phyloP scores from a whole-genome alignment of 805 yeast species.

The Yarrowia yakushimensis region DNA sequence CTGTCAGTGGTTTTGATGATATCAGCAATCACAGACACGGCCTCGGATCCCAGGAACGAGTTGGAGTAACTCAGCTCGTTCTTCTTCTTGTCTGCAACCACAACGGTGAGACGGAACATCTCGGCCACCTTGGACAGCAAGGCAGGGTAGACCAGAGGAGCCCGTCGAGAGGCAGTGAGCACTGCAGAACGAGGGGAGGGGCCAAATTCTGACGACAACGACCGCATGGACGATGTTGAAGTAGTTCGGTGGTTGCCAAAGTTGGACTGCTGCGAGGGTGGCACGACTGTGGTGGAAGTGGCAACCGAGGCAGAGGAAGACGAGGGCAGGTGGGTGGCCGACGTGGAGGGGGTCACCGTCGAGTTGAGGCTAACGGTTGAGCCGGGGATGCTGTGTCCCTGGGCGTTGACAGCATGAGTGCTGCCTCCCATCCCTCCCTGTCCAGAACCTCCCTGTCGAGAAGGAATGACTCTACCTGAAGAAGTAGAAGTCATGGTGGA shows the following conservation, averaged over 20 bases:
- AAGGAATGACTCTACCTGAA: conserved; percentile 5
- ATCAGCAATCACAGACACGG: conserved; percentile 83
- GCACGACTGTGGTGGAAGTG: neutral
- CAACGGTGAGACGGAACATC: conserved; percentile 65
- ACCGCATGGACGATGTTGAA: conserved; percentile 15
- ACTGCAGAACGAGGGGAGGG: conserved; percentile 41
- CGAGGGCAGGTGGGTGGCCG: conserved; percentile 7
- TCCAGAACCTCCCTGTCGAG: neutral
- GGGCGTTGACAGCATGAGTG: conserved; percentile 12
- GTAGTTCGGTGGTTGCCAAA: conserved; percentile 22
- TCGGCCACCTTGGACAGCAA: conserved; percentile 78
- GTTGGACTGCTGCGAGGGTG: neutral
- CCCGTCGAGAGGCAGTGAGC: conserved; percentile 46
- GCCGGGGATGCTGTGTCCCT: conserved; percentile 21
- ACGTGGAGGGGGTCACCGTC: conserved; percentile 1
- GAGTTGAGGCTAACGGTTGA: neutral
- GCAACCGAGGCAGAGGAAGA: neutral
- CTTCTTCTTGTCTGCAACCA: conserved; percentile 73
- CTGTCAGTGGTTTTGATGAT: conserved; percentile 88
- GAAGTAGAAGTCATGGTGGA: conserved; percentile 16
- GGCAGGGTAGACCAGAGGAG: conserved; percentile 86
- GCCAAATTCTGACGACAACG: conserved; percentile 11
- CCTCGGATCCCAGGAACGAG: conserved; percentile 89
- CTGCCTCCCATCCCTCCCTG: neutral
- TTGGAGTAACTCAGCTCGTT: conserved; percentile 90